Base-by-base conservation (phyloP, 176 grass and related monocot genomes). In the Thalia dealbata region DNA sequence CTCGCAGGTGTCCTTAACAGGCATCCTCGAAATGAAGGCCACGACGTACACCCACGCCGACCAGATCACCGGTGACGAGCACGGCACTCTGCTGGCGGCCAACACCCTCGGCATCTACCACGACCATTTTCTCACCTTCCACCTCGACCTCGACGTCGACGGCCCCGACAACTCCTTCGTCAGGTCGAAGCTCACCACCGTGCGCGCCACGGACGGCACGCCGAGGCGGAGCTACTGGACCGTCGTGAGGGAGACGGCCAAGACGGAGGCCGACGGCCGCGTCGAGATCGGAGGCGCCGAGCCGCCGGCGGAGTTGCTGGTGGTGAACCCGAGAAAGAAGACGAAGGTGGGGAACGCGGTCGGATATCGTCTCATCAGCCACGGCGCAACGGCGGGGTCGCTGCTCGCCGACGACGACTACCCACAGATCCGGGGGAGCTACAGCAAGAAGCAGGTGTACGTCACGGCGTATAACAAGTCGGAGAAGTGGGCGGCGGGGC, bases 21-120 rank as follows among this genome's bases (percentile, higher is more conserved):
- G 91, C 3, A 55, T 96, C 12, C 54, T 91, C 0, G 91, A 88
- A 76, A 73, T 91, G 32, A 96, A 91, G 69, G 88, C 50, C 24
- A 70, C 88, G 19, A 2, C 32, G 27, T 88, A 86, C 83, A 81
- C 71, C 24, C 81, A 96, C 52, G 71, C 74, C 1, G 82, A 85
- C 62, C 55, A 96, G 70, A 73, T 89, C 74, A 61, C 43, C 19
- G 42, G 23, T 10, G 84, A 92, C 24, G 52, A 75, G 72, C 79
- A 85, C 67, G 84, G 86, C 26, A 82, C 75, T 19, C 72, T 96
- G 78, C 71, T 96, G 15, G 69, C 89, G 0, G 82, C 80, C 67
- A 96, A 92, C 78, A 92, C 84, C 7, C 41, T 96, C n/a, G 89
- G 82, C 71, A 52, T 96, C 70, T 89, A 96, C 75, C 89, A 96